phyloP scores from a whole-genome alignment of 108 stramenopile species.

The Cyclostephanos invisitatus region DNA sequence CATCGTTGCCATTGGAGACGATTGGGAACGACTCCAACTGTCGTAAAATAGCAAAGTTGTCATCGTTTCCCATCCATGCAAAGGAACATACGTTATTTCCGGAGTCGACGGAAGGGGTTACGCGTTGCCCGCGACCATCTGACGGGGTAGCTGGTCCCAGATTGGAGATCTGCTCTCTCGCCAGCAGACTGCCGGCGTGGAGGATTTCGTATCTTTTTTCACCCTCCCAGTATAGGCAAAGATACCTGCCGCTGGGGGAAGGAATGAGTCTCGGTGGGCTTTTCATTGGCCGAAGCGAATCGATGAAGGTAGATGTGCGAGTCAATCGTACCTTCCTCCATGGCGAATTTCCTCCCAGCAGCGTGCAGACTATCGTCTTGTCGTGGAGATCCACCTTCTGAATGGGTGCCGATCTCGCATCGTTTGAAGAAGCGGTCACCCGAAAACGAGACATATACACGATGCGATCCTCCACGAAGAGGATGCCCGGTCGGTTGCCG shows the following conservation, averaged over 20 bases:
- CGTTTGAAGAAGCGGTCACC: constrained; percentile 14
- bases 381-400: constrained; percentile 41
- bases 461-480: constrained; percentile 34
- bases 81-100: constrained; percentile 69
- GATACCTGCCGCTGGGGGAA: constrained; percentile 70
- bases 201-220: constrained; percentile 79
- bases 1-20: neutral
- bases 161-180: constrained; percentile 19
- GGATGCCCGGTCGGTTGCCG: constrained; percentile 40
- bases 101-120: constrained; percentile 62
- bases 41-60: constrained; percentile 58
- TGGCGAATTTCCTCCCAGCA: constrained; percentile 16
- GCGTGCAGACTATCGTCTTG: constrained; percentile 29
- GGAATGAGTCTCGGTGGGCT: constrained; percentile 59
- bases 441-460: constrained; percentile 37
- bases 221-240: constrained; percentile 69
- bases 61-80: constrained; percentile 85
- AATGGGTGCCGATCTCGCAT: constrained; percentile 18
- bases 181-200: constrained; percentile 58
- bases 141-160: constrained; percentile 29
- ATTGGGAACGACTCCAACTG: constrained; percentile 5
- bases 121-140: constrained; percentile 37
- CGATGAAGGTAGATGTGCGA: constrained; percentile 26
- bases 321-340: constrained; percentile 21
- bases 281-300: constrained; percentile 41